Evolutionary conservation across 2,329 filamentous ascomycete species (phyloP).

Genomic region (Penicillium sp.): DNA sequence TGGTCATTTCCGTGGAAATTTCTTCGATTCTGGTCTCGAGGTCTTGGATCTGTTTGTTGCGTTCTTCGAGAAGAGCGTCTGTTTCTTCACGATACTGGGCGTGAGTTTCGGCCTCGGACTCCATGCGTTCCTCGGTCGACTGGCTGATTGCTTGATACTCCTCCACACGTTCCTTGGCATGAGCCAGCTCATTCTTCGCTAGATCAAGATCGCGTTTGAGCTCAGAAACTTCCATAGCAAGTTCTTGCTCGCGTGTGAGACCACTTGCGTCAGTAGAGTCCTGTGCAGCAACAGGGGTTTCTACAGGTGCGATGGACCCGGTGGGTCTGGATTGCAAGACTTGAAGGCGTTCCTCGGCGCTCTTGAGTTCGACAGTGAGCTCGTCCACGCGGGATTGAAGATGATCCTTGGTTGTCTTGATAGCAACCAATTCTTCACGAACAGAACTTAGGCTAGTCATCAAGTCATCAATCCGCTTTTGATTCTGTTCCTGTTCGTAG

Average conservation of each 20-base stretch:
- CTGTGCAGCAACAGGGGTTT: constrained; percentile 48
- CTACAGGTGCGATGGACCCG: constrained; percentile 57
- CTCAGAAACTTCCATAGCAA: constrained; percentile 81
- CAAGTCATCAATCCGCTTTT: constrained; percentile 91
- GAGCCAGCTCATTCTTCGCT: constrained; percentile 77
- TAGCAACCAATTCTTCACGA: constrained; percentile 82
- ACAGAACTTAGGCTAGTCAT: constrained; percentile 76
- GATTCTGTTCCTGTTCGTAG: constrained; percentile 83
- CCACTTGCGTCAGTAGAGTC: constrained; percentile 59
- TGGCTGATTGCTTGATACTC: constrained; percentile 89
- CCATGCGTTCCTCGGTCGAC: constrained; percentile 81
- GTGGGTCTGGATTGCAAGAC: constrained; percentile 80
- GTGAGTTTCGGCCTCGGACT: constrained; percentile 76
- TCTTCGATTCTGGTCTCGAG: constrained; percentile 83
- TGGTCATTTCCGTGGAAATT: constrained; percentile 77
- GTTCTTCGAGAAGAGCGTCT: constrained; percentile 73
- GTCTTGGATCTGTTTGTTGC: constrained; percentile 78
- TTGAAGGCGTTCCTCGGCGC: constrained; percentile 83
- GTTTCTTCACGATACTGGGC: constrained; percentile 89
- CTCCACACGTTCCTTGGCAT: constrained; percentile 78
- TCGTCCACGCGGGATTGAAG: constrained; percentile 88
- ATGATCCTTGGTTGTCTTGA: constrained; percentile 87
- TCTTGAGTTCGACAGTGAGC: constrained; percentile 82
- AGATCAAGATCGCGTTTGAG: constrained; percentile 86
- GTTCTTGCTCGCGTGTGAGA: constrained; percentile 72